phyloP scores from a whole-genome alignment of 805 yeast genomes.

The Candida coquimbonensis region DNA sequence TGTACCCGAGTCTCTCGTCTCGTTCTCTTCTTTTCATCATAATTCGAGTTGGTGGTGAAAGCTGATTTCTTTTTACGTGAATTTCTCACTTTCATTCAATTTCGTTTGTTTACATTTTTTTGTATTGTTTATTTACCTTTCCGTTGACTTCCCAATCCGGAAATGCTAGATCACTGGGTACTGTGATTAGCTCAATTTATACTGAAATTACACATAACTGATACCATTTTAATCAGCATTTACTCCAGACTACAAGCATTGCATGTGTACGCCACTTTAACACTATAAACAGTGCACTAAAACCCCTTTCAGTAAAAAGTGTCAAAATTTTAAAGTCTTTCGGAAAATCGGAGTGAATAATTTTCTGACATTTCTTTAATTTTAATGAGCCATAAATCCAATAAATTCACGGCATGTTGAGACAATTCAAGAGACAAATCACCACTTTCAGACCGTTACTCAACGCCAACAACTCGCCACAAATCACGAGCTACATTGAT shows the following conservation, averaged over 20 bases:
- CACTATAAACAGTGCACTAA: too few species aligned
- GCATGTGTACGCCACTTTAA: too few species aligned
- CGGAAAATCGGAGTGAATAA: too few species aligned
- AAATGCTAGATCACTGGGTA: background rate
- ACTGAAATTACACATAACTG: background rate
- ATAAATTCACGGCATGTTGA: background rate
- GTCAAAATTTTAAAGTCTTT: too few species aligned
- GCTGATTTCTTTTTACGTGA: background rate
- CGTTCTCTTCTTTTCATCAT: constrained; percentile 11
- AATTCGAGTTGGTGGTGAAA: background rate
- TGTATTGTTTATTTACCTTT: background rate
- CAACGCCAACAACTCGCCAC: constrained; percentile 17
- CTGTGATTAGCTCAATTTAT: background rate
- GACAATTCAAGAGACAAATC: constrained; percentile 4
- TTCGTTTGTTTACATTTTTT: background rate
- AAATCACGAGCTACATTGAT: constrained; percentile 14
- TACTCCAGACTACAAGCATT: too few species aligned
- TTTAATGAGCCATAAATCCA: too few species aligned
- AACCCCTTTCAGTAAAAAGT: too few species aligned
- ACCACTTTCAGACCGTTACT: constrained; percentile 6
- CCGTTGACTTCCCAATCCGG: background rate
- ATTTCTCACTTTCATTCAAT: background rate
- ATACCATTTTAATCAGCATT: background rate
- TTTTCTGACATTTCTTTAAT: too few species aligned
- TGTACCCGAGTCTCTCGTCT: constrained; percentile 29